Conservation (phyloP, 108 stramenopile genomes). For the Schizochytrium sp. region DNA sequence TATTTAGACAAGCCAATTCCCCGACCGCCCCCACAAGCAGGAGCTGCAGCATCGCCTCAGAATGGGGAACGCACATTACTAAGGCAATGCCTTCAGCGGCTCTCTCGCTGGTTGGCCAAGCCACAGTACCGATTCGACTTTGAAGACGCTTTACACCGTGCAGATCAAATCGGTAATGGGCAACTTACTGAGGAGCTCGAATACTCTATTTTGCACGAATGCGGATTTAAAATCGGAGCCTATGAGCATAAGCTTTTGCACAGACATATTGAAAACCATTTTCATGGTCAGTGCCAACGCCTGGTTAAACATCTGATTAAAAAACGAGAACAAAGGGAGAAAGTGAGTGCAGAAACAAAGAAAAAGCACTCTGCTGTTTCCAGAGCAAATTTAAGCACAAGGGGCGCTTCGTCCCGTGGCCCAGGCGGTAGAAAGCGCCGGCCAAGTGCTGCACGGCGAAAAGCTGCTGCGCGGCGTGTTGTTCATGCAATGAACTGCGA, state of each 20-base stretch:
- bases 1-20: conserved; percentile 1
- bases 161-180: background rate
- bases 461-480: background rate
- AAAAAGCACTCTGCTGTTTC: background rate
- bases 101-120: background rate
- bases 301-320: background rate
- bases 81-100: background rate
- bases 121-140: background rate
- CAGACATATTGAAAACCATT: background rate
- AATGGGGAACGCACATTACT: background rate
- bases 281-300: background rate
- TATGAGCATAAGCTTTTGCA: background rate
- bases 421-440: background rate
- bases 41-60: background rate
- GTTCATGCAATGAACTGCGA: background rate
- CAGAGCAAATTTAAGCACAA: background rate
- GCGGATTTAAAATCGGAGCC: background rate
- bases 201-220: background rate
- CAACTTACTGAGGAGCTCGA: background rate
- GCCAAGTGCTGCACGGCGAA: conserved; percentile 9
- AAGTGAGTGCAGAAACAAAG: background rate
- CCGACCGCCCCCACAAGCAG: background rate
- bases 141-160: background rate
- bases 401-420: no score
- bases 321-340: background rate